These are phyloP conservation scores for Colletotrichum tropicicola DNA, from an alignment of 2,329 filamentous ascomycete genomes.

Conservation along the genomic window DNA sequence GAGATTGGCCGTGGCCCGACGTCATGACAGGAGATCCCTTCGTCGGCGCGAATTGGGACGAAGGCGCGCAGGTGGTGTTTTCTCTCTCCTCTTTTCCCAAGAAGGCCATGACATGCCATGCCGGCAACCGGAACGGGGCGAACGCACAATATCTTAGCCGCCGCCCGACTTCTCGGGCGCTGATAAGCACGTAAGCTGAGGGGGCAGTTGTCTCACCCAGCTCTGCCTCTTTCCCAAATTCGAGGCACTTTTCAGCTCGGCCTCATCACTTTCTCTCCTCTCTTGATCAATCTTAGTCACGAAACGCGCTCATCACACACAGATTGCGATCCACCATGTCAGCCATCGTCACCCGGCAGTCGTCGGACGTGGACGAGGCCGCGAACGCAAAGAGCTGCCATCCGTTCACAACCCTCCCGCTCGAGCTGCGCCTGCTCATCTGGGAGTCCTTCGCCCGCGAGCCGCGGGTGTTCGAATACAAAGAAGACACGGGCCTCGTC, in stretches of 20 bases:
- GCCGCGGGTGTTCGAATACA: conserved; percentile 19
- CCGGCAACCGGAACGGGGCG: neutral
- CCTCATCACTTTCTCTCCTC: neutral
- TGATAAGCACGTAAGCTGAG: conserved; percentile 17
- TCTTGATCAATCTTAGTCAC: neutral
- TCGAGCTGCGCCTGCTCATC: conserved; percentile 24
- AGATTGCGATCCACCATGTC: neutral
- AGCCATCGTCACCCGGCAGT: neutral
- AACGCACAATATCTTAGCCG: neutral
- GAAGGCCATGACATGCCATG: neutral
- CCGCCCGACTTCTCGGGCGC: neutral
- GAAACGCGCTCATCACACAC: neutral
- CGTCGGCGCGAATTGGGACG: conserved; percentile 1
- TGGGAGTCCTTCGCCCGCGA: conserved; percentile 10
- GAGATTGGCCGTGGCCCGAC: neutral
- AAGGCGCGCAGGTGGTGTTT: neutral
- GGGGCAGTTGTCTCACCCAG: neutral
- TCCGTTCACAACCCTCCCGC: conserved; percentile 17
- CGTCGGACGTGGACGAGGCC: neutral
- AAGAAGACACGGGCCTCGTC: conserved; percentile 18
- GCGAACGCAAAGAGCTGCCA: neutral
- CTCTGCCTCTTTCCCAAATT: neutral
- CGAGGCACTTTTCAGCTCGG: neutral
- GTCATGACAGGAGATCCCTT: conserved; percentile 10
- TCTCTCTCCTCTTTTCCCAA: neutral